A percentile compares a stretch with the other conserved stretches of the same genome.
These are phyloP conservation scores for Lathyrus tuberosus DNA, from an alignment of 306 rosid genomes.

Conservation along the genomic window DNA sequence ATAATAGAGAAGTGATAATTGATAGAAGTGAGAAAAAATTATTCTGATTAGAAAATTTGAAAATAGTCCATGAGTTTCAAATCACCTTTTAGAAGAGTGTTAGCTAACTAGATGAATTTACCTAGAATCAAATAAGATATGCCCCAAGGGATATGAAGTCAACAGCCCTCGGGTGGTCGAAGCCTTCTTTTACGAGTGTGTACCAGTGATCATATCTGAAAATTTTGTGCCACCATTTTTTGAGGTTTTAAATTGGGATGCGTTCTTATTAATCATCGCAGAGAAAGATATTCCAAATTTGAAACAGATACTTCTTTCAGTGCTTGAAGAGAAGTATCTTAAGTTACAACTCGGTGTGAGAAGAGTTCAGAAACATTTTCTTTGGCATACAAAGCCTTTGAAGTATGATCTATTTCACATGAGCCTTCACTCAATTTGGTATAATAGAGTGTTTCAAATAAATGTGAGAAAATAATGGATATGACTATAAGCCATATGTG, in stretches of 20 bases:
- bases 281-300: conserved; percentile 84
- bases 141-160: conserved; percentile 97
- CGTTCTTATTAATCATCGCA: conserved; percentile 77
- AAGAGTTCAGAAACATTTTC: conserved; percentile 84
- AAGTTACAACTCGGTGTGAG: conserved; percentile 78
- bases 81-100: too few species aligned
- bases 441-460: conserved; percentile 85
- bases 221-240: conserved; percentile 95
- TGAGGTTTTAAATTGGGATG: conserved; percentile 86
- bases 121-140: too few species aligned
- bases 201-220: conserved; percentile 96
- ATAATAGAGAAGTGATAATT: too few species aligned
- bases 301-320: conserved; percentile 68
- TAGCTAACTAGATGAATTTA: too few species aligned
- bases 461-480: conserved; percentile 48
- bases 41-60: too few species aligned
- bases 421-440: conserved; percentile 97
- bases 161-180: conserved; percentile 91
- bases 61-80: too few species aligned
- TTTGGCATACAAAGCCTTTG: conserved; percentile 82
- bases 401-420: conserved; percentile 94
- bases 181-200: conserved; percentile 86
- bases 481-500: conserved; percentile 7
- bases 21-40: too few species aligned
- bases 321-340: conserved; percentile 72